Percentiles rank a stretch among this genome's conserved stretches.
phyloP scores from a whole-genome alignment of 1,284 basidiomycete genomes.

The Waitea zeae region DNA sequence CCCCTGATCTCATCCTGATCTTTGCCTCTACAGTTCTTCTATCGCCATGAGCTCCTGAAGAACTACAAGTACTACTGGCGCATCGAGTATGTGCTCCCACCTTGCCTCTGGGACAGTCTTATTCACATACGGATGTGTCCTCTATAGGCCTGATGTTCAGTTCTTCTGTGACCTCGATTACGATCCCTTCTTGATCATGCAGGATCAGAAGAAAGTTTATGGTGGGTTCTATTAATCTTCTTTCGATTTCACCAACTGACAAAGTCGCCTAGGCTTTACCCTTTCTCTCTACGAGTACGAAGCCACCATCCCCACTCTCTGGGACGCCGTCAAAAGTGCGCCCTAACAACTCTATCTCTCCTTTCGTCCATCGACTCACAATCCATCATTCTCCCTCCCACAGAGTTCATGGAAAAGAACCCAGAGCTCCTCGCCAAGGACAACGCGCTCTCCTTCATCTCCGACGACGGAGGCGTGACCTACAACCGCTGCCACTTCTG shows the following conservation, averaged over 20 bases:
- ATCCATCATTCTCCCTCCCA: slow-evolving; percentile 50
- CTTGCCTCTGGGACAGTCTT: slow-evolving; percentile 57
- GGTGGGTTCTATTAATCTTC: slow-evolving; percentile 62
- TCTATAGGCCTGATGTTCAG: slow-evolving; percentile 17
- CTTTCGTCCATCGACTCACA: neutral
- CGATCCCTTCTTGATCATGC: slow-evolving; percentile 44
- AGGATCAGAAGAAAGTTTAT: slow-evolving; percentile 35
- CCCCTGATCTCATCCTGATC: neutral
- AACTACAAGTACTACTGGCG: slow-evolving; percentile 91
- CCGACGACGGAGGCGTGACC: slow-evolving; percentile 38
- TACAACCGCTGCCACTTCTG: slow-evolving; percentile 67
- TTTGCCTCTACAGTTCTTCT: slow-evolving; percentile 55
- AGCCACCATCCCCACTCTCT: slow-evolving; percentile 50
- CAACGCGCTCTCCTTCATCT: slow-evolving; percentile 50
- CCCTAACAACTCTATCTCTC: slow-evolving; percentile 1
- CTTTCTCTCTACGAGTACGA: slow-evolving; percentile 51
- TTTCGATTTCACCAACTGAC: slow-evolving; percentile 64
- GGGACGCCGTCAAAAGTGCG: slow-evolving; percentile 37
- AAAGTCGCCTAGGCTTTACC: slow-evolving; percentile 42
- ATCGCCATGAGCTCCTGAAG: slow-evolving; percentile 61
- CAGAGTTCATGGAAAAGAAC: slow-evolving; percentile 43
- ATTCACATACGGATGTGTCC: slow-evolving; percentile 17
- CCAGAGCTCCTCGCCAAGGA: slow-evolving; percentile 36
- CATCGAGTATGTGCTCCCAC: slow-evolving; percentile 29
- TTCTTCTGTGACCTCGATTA: slow-evolving; percentile 40